A percentile compares a stretch with the other conserved stretches of the same genome.
Evolutionary conservation across 148 eudicot species (phyloP).

Genomic region (Amaranthus cruentus): DNA sequence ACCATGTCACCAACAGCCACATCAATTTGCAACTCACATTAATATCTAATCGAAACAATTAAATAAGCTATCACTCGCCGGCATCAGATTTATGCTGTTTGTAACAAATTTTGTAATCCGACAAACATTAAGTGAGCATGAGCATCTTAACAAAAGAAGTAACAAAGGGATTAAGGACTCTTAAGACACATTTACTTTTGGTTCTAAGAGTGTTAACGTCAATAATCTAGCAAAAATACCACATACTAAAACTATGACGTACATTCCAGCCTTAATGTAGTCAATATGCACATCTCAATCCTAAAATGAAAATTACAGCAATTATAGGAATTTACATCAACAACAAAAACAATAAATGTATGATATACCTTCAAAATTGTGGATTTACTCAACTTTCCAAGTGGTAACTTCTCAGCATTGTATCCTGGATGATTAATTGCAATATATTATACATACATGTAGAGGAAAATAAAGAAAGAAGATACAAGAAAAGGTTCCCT

Average conservation of each 20-base stretch:
- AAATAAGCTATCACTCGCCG: background rate
- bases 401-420: conserved; percentile 95
- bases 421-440: conserved; percentile 49
- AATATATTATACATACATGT: background rate
- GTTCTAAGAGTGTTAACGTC: too few relatives aligned
- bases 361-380: conserved; percentile 74
- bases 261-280: too few relatives aligned
- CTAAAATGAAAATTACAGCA: too few relatives aligned
- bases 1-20: background rate
- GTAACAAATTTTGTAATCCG: background rate
- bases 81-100: background rate
- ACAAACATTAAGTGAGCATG: conserved; percentile 8
- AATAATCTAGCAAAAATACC: too few relatives aligned
- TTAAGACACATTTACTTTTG: too few relatives aligned
- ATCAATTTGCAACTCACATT: conserved; percentile 7
- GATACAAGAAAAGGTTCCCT: background rate
- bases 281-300: too few relatives aligned
- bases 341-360: background rate
- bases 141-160: background rate
- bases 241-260: too few relatives aligned
- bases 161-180: background rate
- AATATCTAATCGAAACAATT: background rate
- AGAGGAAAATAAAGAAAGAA: background rate
- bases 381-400: conserved; percentile 90
- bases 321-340: too few relatives aligned